Base-by-base conservation (phyloP, 176 grass and related monocot genomes). In the Hyparrhenia diplandra region DNA sequence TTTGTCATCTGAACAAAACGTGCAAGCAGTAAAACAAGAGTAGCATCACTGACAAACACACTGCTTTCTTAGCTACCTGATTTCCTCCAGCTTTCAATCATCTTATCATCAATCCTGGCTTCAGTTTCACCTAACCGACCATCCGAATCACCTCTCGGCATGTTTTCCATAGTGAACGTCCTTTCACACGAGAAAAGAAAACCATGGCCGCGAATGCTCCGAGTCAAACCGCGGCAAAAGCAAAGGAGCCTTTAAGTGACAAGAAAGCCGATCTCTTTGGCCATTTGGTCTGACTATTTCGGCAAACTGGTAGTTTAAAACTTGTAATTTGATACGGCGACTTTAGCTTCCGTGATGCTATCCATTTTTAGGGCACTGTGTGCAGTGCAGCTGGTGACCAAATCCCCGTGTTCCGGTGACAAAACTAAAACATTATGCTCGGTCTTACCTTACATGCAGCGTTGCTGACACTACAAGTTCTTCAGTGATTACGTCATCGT, bases 371-470 rank as follows among this genome's bases (percentile, higher is more conserved):
- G 55, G 39, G 67, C 37, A 23, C 13, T 51, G 20, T 23, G 16
- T 54, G 54, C 4, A 73, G 70, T 74, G 40, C 3, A 74, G 70
- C 65, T 83, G 81, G 59, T 83, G 37, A 40, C 37, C 37, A 40
- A 40, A 40, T 40, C 37, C n/a, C n/a, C n/a, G n/a, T 34, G 16
- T 42, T 52, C 67, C 37, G 8, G 37, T 40, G 37, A 40, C 6
- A 40, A 40, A 40, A 40, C 37, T 2, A 40, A 40, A 40, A 40
- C 8, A 39, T 25, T 32, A n/a, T n/a, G n/a, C n/a, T n/a, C n/a
- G n/a, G n/a, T n/a, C n/a, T n/a, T n/a, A n/a, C n/a, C n/a, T 13
- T 34, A 40, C 37, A 4, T 13, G 25, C 16, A 32, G 62, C 8
- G 29, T 32, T 69, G 5, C 21, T 41, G 78, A 52, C 14, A 14